Base-by-base conservation (phyloP, 1,139 yeast species). In the Meyerozyma sp. region DNA sequence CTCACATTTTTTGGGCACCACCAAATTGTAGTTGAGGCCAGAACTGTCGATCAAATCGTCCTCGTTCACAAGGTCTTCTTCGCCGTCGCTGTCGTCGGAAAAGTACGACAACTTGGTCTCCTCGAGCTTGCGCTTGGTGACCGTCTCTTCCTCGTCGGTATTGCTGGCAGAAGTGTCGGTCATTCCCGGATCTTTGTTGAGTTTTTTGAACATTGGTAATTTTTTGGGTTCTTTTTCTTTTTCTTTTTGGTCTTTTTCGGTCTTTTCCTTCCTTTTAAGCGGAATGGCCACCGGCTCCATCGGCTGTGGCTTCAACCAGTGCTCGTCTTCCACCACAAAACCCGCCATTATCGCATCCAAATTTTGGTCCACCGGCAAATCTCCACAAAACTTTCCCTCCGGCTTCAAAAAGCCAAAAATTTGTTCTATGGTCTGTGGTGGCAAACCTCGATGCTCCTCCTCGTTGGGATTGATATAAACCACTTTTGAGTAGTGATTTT, bases 321-420 rank as follows among this genome's bases (percentile, higher is more conserved):
- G 51, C 21, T 57, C 59, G 26, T 66, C 71, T 21, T 59, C 56
- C 2, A 75, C 61, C n/a, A 79, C 58, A 49, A 85, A 81, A 0
- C 94, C 94, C 9, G 75, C 68, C 75, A 82, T 71, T 41, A 84
- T 66, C 25, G 80, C 86, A 47, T 80, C 82, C 45, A 84, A 60
- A 37, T 73, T 68, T 44, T 73, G 78, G 50, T 77, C 77, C 14
- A 45, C 53, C 16, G 77, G 83, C 52, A 69, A 73, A 54, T 68
- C 74, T 10, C 91, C 93, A 13, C 59, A 54, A 25, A 84, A 61
- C 32, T 49, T 59, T 14, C 89, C 91, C 13, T 71, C 73, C 18
- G 65, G 61, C 25, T 59, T 61, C 50, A 82, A 61, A 2, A 77
- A 55, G 2, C 59, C 62, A 54, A 59, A 70, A 5, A 84, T 52